Evolutionary conservation across 345 rosid species (phyloP), one percentile per base, ranked within the genome.

Genomic region (Isatis tinctoria): DNA sequence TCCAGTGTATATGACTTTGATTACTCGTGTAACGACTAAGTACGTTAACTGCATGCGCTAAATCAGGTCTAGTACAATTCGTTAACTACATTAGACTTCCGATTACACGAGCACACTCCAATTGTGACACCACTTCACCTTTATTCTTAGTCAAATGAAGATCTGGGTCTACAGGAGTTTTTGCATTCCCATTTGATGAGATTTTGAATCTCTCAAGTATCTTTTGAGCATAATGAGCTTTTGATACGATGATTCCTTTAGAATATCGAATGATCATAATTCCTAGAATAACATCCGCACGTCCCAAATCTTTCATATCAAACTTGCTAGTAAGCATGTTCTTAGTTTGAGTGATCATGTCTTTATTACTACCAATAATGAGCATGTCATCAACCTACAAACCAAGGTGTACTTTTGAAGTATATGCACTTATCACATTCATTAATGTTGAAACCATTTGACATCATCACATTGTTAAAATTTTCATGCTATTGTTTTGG

Each of bases 161-260:
- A 3, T n/a, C 1, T 0, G 48, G 3, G 17, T 43, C 9, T 5
- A 14, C 7, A 0, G 3, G 18, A 43, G 48, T 43, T 43, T 14
- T 43, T 41, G 47, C 2, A 1, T 2, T 67, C 76, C 82, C 30
- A 8, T 18, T 49, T 18, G 48, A 80, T 63, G 69, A 87, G 58
- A 64, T 76, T 26, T 49, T 49, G 4, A 49, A 49, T 4, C 41
- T 1, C 4, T 37, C 49, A 37, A 37, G 13, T 10, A 37, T 37
- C 0, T 10, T 10, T 37, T 44, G 22, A n/a, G 10, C 49, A 44
- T 44, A 44, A 6, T 44, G 49, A 2, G 2, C 4, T 44, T 44
- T 20, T 0, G 20, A 16, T 4, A 44, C 0, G 1, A 2, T 44
- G 0, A 6, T 0, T 5, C 49, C 4, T 0, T 16, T 10, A 6